Evolutionary conservation across 495 filamentous ascomycete species (phyloP).

Genomic region (Podospora appendiculata): DNA sequence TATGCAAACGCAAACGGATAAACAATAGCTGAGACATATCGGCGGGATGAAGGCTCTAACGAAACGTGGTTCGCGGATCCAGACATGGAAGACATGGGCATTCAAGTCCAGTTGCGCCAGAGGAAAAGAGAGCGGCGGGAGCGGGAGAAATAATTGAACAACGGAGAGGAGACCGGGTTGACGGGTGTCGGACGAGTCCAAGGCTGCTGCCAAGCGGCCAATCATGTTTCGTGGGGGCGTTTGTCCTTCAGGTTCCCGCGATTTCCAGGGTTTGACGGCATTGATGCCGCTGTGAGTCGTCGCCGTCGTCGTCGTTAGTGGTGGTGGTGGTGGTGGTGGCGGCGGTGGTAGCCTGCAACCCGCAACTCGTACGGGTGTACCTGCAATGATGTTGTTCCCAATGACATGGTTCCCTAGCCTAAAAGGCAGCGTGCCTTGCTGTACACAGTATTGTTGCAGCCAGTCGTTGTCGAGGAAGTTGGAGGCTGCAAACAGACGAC

Average conservation of each 20-base stretch:
- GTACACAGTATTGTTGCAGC: too few relatives aligned
- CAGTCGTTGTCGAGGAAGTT: too few relatives aligned
- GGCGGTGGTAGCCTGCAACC: not conserved
- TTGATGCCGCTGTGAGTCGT: constrained; percentile 10
- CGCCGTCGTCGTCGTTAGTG: not conserved
- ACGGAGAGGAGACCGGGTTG: not conserved
- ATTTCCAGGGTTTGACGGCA: constrained; percentile 19
- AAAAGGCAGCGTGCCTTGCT: too few relatives aligned
- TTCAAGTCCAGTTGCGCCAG: not conserved
- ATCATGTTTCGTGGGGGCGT: constrained; percentile 14
- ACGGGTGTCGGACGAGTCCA: not conserved
- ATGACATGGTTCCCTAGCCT: constrained; percentile 11
- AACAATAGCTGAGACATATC: constrained; percentile 8
- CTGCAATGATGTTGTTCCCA: constrained; percentile 11
- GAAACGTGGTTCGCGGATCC: constrained; percentile 11
- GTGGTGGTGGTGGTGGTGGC: not conserved
- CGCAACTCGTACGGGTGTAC: not conserved
- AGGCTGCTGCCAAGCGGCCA: constrained; percentile 4
- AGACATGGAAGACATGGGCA: constrained; percentile 12
- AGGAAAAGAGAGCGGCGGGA: not conserved
- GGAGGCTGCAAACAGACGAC: constrained; percentile 13
- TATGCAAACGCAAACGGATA: constrained; percentile 2
- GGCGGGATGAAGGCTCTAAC: constrained; percentile 4
- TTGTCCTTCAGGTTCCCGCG: constrained; percentile 19
- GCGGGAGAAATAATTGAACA: not conserved